Conservation (phyloP, 106 monocot genomes). For the Dendrobium catenatum region DNA sequence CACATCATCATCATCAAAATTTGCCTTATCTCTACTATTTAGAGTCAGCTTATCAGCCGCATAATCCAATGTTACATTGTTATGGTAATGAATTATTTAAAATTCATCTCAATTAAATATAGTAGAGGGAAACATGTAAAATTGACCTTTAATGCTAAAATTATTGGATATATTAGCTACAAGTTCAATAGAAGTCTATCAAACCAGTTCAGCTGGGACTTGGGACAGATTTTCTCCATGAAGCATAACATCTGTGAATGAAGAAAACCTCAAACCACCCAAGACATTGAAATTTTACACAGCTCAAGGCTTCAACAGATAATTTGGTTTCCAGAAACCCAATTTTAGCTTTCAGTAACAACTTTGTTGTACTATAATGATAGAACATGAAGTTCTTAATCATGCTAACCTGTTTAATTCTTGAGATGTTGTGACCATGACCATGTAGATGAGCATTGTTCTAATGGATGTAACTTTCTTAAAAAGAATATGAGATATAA, state of each 20-base stretch:
- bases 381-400: neutral
- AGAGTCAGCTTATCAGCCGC: neutral
- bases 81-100: neutral
- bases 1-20: neutral
- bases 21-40: neutral
- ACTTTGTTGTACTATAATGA: neutral
- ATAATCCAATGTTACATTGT: neutral
- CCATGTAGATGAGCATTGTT: neutral
- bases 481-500: too few relatives aligned
- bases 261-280: neutral
- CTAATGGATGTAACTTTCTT: neutral
- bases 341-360: neutral
- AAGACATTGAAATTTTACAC: neutral
- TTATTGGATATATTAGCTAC: neutral
- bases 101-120: neutral
- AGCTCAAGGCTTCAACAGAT: neutral
- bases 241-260: neutral
- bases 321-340: neutral
- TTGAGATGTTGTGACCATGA: neutral
- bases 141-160: neutral
- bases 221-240: neutral
- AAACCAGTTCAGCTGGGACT: neutral
- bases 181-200: neutral
- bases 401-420: neutral
- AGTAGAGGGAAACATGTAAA: neutral